Evolutionary conservation across 2,329 filamentous ascomycete genomes (phyloP), one percentile per base, ranked within the genome.

Genomic region (Talaromyces islandicus): DNA sequence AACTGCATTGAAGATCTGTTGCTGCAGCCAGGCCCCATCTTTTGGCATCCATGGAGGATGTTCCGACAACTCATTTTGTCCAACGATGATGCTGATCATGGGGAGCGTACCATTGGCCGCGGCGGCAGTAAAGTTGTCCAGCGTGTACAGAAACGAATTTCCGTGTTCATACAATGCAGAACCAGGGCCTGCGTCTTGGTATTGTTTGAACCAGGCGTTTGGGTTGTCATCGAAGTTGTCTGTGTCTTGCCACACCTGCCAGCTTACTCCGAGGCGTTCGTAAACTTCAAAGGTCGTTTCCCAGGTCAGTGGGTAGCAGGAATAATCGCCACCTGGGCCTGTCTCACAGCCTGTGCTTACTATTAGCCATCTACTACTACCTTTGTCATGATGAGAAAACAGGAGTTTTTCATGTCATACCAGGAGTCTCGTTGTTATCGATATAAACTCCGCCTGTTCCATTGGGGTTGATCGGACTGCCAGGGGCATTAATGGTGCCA

Each of bases 201-300:
- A 84, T 59, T 83, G 80, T 59, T 78, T 58, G 64, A 84, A 84
- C 76, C 80, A 81, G 38, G 81, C 80, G 14, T 82, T 71, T 0
- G 81, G 77, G 66, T 83, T 84, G 66, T 84, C 82, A 48, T 82
- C 81, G 60, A 81, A 82, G 68, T 82, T 82, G 64, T 83, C 75
- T 19, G 70, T 73, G 57, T 80, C 74, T 64, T 83, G 80, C 64
- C 74, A 83, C 1, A 82, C 73, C 41, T 80, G 76, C 82, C 82
- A 84, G 0, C 76, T 76, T 21, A 80, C 76, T 17, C 77, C 78
- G 1, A 77, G 76, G 10, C 76, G 74, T 64, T 83, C 75, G 41
- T 80, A 81, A 60, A 77, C 72, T 60, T 83, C 80, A 54, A 75
- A 79, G 19, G 77, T 75, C 0, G 81, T 82, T 61, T 81, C 80